A percentile compares a stretch with the other conserved stretches of the same genome.
These are phyloP conservation scores for Metschnikowia aberdeeniae DNA, from an alignment of 805 yeast genomes.

Conservation along the genomic window DNA sequence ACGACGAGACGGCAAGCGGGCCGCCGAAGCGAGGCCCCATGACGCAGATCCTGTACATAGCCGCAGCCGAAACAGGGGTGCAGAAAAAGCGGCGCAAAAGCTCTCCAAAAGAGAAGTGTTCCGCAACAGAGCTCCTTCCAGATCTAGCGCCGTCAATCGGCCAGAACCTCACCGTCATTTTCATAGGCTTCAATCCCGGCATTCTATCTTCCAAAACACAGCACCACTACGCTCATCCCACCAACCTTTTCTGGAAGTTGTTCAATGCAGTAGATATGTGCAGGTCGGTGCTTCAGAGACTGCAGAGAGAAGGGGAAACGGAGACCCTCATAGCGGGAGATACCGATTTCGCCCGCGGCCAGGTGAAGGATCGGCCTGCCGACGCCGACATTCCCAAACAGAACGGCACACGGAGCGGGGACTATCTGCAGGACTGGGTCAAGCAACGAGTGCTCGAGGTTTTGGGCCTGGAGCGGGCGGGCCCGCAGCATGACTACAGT, in stretches of 20 bases:
- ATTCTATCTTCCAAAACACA: constrained; percentile 54
- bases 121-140: constrained; percentile 7
- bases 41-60: too few species aligned
- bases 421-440: too few species aligned
- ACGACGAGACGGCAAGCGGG: neutral
- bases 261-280: constrained; percentile 51
- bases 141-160: constrained; percentile 33
- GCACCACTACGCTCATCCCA: constrained; percentile 69
- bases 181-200: constrained; percentile 75
- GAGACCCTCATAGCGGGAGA: too few species aligned
- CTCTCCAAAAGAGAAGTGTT: neutral
- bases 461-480: constrained; percentile 2
- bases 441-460: constrained; percentile 5
- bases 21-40: neutral
- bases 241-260: constrained; percentile 66
- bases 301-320: constrained; percentile 1
- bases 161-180: constrained; percentile 37
- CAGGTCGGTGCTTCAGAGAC: constrained; percentile 1
- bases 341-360: too few species aligned
- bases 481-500: constrained; percentile 38
- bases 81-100: neutral
- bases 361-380: too few species aligned
- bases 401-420: too few species aligned
- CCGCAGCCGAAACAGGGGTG: neutral
- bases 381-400: too few species aligned